A percentile compares a stretch with the other conserved stretches of the same genome.
Conservation (phyloP, 208 protist species). For the Crithidia fasciculata region DNA sequence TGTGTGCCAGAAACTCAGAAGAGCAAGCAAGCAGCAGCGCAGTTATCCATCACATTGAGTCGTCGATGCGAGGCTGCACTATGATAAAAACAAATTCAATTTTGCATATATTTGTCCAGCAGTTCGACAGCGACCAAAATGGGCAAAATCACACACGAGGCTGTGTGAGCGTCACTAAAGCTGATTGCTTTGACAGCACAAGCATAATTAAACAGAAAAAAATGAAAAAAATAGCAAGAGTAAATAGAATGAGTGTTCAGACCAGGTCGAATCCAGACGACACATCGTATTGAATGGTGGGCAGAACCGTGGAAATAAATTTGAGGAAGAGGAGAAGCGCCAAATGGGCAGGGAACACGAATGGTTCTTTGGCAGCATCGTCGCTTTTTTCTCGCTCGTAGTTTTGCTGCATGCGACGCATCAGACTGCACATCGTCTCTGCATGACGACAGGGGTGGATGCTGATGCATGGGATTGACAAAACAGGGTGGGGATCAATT, state of each 20-base stretch:
- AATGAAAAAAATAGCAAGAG: background rate
- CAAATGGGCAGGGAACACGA: slow-evolving; percentile 56
- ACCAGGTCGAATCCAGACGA: slow-evolving; percentile 83
- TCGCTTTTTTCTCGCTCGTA: slow-evolving; percentile 47
- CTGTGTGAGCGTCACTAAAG: too few species aligned
- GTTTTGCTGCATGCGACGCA: slow-evolving; percentile 76
- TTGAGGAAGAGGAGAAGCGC: slow-evolving; percentile 81
- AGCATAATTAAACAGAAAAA: too few species aligned
- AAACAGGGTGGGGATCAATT: slow-evolving; percentile 92
- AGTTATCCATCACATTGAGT: too few species aligned
- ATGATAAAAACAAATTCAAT: too few species aligned
- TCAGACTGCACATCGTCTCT: slow-evolving; percentile 94
- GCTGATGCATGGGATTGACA: slow-evolving; percentile 84
- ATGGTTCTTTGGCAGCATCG: slow-evolving; percentile 39
- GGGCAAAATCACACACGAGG: too few species aligned
- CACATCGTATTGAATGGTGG: slow-evolving; percentile 97
- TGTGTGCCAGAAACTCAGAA: too few species aligned
- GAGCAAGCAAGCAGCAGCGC: too few species aligned
- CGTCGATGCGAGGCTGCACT: too few species aligned
- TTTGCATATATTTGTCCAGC: too few species aligned
- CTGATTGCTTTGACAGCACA: too few species aligned
- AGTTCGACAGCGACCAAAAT: too few species aligned
- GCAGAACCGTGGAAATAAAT: slow-evolving; percentile 96
- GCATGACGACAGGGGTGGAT: slow-evolving; percentile 97
- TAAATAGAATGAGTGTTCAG: background rate